A percentile compares a stretch with the other conserved stretches of the same genome.
phyloP scores from a whole-genome alignment of 176 grass and related monocot species.

The Pontederia crassipes region DNA sequence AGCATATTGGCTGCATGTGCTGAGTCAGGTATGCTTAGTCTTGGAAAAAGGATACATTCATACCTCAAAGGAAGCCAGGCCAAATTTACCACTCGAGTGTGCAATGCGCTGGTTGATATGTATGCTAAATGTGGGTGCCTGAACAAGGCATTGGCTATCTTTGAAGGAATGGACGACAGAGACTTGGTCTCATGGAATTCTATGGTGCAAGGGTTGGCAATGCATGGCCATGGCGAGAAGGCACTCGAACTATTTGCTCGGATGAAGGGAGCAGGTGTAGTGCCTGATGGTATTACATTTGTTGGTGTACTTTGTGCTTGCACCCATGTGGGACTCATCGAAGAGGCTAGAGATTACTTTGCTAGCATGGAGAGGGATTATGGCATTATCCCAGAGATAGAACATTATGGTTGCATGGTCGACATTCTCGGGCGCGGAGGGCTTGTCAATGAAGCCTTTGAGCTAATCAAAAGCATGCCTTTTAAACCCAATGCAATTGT shows the following conservation, averaged over 20 bases:
- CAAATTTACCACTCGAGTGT: conserved; percentile 26
- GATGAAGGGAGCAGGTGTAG: conserved; percentile 52
- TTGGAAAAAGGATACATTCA: conserved; percentile 61
- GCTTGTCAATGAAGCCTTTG: conserved; percentile 43
- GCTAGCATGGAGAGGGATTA: conserved; percentile 46
- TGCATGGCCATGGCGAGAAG: conserved; percentile 58
- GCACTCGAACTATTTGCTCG: conserved; percentile 42
- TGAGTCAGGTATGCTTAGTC: conserved; percentile 48
- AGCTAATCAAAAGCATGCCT: conserved; percentile 49
- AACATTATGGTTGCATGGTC: conserved; percentile 70
- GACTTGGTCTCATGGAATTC: conserved; percentile 73
- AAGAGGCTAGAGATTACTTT: conserved; percentile 37
- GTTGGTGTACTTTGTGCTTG: conserved; percentile 59
- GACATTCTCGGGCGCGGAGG: conserved; percentile 66
- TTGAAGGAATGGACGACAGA: conserved; percentile 44
- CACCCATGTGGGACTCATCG: conserved; percentile 48
- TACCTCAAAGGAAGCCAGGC: conserved; percentile 34
- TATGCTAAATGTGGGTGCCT: conserved; percentile 67
- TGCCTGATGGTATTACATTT: conserved; percentile 50
- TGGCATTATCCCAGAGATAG: conserved; percentile 46
- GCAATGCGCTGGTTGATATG: conserved; percentile 80
- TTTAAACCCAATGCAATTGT: conserved; percentile 50
- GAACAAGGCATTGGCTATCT: conserved; percentile 40
- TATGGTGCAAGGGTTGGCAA: conserved; percentile 64
- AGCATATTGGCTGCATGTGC: conserved; percentile 71